Conservation (phyloP, 2,329 filamentous ascomycete species). For the Pestalotiopsis sp. region DNA sequence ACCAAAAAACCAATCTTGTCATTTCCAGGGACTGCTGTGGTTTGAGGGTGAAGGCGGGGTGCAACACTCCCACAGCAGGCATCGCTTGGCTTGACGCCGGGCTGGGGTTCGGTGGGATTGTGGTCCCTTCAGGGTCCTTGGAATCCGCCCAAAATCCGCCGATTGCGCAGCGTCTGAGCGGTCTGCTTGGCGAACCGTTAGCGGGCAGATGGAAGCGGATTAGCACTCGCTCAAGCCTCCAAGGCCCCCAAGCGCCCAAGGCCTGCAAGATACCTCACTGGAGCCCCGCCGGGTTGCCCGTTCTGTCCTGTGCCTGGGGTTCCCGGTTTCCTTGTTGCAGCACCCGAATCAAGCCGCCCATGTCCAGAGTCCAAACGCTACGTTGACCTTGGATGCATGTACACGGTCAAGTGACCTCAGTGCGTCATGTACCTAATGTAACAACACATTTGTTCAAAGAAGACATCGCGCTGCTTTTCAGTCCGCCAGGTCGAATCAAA, state of each 20-base stretch:
- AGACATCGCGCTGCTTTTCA: not conserved
- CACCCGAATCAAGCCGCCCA: not conserved
- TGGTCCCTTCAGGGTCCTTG: not conserved
- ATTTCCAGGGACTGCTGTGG: too few relatives aligned
- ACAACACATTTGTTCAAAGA: not conserved
- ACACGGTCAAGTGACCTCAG: not conserved
- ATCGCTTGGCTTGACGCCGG: not conserved
- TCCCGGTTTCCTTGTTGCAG: not conserved
- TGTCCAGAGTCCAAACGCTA: not conserved
- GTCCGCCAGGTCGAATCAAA: not conserved
- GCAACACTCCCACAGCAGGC: not conserved
- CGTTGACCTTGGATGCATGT: not conserved
- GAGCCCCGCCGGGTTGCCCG: not conserved
- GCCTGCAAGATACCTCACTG: not conserved
- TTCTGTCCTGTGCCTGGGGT: not conserved
- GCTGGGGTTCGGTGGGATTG: not conserved
- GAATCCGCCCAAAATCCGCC: not conserved
- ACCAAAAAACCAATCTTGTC: not conserved
- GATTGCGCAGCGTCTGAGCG: not conserved
- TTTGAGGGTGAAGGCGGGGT: not conserved
- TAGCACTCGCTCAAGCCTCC: not conserved
- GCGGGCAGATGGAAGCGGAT: not conserved
- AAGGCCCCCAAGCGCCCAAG: not conserved
- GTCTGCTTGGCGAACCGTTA: not conserved
- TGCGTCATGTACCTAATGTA: conserved; percentile 4